Conservation (phyloP, 2,329 filamentous ascomycete genomes). For the Pseudomassariella vexata region DNA sequence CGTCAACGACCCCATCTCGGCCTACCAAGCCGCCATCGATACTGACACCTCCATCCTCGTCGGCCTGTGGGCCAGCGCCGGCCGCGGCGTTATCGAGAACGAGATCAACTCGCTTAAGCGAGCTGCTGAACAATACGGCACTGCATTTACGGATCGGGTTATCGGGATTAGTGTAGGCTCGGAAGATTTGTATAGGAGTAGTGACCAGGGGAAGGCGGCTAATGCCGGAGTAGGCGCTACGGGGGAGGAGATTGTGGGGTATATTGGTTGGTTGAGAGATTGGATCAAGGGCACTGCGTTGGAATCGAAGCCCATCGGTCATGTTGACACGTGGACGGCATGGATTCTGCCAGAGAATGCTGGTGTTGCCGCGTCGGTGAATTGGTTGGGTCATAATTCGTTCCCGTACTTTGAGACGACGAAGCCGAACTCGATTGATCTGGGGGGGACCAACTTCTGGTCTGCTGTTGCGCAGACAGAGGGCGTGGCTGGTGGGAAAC, state of each 20-base stretch:
- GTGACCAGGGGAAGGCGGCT: constrained; percentile 15
- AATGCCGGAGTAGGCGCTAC: constrained; percentile 19
- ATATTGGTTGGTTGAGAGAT: constrained; percentile 22
- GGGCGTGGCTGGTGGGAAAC: constrained; percentile 19
- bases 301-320: constrained; percentile 20
- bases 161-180: constrained; percentile 24
- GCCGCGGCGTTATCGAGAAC: constrained; percentile 15
- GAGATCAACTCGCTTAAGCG: constrained; percentile 19
- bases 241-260: constrained; percentile 18
- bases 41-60: constrained; percentile 20
- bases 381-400: constrained; percentile 22
- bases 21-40: constrained; percentile 23
- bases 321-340: constrained; percentile 25
- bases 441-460: constrained; percentile 19
- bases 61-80: constrained; percentile 23
- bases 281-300: constrained; percentile 18
- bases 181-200: constrained; percentile 23
- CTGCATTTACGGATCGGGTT: constrained; percentile 18
- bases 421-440: constrained; percentile 19
- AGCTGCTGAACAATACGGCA: constrained; percentile 14
- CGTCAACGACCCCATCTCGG: constrained; percentile 19
- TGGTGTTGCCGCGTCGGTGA: constrained; percentile 14
- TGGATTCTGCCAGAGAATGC: constrained; percentile 22
- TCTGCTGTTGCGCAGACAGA: constrained; percentile 18
- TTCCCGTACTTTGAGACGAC: constrained; percentile 25